Evolutionary conservation across 805 yeast species (phyloP), one percentile per base, ranked within the genome.

Genomic region (Barnettozyma botsteinii): DNA sequence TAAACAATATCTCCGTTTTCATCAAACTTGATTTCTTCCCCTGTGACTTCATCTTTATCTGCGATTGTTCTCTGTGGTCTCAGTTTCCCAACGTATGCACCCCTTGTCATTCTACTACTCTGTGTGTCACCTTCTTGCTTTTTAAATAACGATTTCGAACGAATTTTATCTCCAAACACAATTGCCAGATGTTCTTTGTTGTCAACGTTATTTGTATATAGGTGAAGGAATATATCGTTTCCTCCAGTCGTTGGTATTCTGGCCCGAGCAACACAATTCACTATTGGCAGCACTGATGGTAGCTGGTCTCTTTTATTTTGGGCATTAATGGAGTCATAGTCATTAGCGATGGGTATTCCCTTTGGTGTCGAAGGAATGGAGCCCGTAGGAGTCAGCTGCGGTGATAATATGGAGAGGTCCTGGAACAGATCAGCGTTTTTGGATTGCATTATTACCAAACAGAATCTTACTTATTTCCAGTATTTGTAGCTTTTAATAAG

Each of bases 221-320:
- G 63, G 64, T 93, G 98, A 41, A 93, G 67, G 53, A 88, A 93
- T 37, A 91, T 88, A 57, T 93, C 98, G 2, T 94, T 88, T 4
- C 97, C 98, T 39, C 80, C 79, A 1, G 95, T 88, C 4, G 99
- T 93, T 36, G 98, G 98, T 40, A 93, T 91, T 44, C 99, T 70
- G 3, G 98, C 98, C 39, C 98, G 70, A 5, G 96, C 96, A 38
- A 87, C 75, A 61, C 98, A 93, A 53, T 75, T 73, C 11, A 93
- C 98, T 20, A 59, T 51, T 2, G 98, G 98, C 45, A 91, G 66
- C 15, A 42, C 53, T 33, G 67, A 74, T 7, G 80, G 81, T 12
- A 78, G 61, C 23, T 66, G 68, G 29, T 55, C 46, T 51, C 72
- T 57, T 37, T 64, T 64, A 11, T 50, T 41, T 22, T 46, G 42